Conservation (phyloP, 345 rosid species). For the Brassica rapa region DNA sequence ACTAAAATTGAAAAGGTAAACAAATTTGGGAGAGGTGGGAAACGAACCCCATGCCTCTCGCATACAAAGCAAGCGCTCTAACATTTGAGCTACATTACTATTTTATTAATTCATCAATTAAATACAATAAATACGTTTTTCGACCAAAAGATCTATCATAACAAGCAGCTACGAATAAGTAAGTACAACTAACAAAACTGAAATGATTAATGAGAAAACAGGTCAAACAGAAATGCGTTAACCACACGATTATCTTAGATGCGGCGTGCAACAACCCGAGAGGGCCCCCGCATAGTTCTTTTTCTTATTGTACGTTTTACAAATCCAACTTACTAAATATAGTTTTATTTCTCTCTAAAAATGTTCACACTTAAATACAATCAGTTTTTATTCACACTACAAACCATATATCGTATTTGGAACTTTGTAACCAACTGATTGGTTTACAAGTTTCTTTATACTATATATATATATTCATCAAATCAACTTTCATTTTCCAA, state of each 20-base stretch:
- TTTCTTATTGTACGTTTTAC: conserved; percentile 18
- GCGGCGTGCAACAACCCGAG: conserved; percentile 1
- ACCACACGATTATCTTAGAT: background rate
- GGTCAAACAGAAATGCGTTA: background rate
- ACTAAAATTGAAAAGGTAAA: no score
- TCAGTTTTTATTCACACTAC: no score
- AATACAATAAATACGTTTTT: no score
- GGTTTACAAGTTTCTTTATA: conserved; percentile 8
- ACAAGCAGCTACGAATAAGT: background rate
- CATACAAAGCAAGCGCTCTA: conserved; percentile 97
- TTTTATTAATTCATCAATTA: no score
- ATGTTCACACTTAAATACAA: no score
- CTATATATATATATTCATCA: background rate
- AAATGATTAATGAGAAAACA: background rate
- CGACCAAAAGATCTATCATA: no score
- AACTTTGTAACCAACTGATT: conserved; percentile 20
- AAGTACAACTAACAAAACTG: background rate
- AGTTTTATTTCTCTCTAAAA: no score
- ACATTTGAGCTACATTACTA: conserved; percentile 56
- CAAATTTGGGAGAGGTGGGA: conserved; percentile 67
- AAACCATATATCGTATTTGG: background rate
- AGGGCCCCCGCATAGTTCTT: conserved; percentile 27
- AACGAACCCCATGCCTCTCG: conserved; percentile 92
- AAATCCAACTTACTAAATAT: background rate
- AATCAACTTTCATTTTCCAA: conserved; percentile 22